Evolutionary conservation across 2,329 filamentous ascomycete species (phyloP).

Genomic region (Polytolypa hystricis): DNA sequence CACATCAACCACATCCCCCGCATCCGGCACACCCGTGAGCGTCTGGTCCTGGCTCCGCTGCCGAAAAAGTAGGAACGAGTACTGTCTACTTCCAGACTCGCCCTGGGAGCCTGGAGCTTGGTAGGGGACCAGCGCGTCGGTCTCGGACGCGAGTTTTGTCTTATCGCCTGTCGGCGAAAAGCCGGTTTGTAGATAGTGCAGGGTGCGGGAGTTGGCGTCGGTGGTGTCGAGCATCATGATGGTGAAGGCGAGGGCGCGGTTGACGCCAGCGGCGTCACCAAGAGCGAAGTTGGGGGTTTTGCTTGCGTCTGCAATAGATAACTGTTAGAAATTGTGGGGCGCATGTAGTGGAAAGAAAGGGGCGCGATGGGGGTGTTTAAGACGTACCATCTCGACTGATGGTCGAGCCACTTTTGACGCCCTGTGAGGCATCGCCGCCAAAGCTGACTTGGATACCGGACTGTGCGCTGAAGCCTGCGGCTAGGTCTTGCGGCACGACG

Average conservation of each 20-base stretch:
- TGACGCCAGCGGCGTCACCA: constrained; percentile 8
- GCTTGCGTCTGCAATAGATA: constrained; percentile 2
- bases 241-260: constrained; percentile 5
- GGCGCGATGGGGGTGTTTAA: neutral
- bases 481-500: constrained; percentile 5
- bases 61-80: constrained; percentile 9
- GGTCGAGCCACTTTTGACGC: constrained; percentile 4
- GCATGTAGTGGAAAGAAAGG: neutral
- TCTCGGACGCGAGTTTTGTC: constrained; percentile 6
- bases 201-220: neutral
- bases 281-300: constrained; percentile 7
- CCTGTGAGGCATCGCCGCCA: constrained; percentile 10
- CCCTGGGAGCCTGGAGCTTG: constrained; percentile 2
- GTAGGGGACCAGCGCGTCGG: constrained; percentile 4
- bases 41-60: neutral
- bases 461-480: constrained; percentile 2
- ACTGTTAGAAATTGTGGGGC: neutral
- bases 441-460: constrained; percentile 8
- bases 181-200: constrained; percentile 8
- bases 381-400: constrained; percentile 6
- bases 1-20: neutral
- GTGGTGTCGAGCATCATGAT: constrained; percentile 11
- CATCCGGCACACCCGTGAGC: neutral
- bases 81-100: constrained; percentile 7
- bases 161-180: constrained; percentile 9